Evolutionary conservation across 2,329 filamentous ascomycete genomes (phyloP), one percentile per base, ranked within the genome.

Genomic region (Sporothrix humicola): DNA sequence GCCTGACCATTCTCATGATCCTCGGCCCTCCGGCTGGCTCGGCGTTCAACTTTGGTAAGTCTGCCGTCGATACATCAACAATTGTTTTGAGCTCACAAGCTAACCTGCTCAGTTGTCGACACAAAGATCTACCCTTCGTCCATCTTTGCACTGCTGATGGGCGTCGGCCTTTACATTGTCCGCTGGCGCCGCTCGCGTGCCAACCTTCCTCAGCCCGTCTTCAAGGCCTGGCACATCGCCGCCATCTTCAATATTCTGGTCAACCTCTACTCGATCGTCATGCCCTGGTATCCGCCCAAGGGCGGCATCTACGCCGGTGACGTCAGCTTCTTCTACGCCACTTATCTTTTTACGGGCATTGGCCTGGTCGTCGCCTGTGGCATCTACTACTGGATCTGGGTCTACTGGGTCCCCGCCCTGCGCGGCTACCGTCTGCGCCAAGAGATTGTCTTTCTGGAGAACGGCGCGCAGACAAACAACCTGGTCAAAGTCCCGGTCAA

Each of bases 261-360:
- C 0, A 87, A 91, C 70, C 73, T 90, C 0, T 93, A 89, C 74
- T 82, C 92, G 61, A 81, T 93, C 1, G 84, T 90, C 17, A 92
- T 92, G 85, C 91, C 91, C 0, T 93, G 91, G 91, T 91, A 89
- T 76, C 91, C 91, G 1, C 92, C 91, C 0, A 83, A 84, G 0
- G 85, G 83, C 0, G 91, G 91, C 0, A 82, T 82, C 0, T 85
- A 87, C 48, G 88, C 86, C 0, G 91, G 90, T 0, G 88, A 91
- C 73, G 91, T 93, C 1, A 91, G 87, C 71, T 93, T 94, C 80
- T 93, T 89, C 88, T 94, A 93, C 76, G 91, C 85, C 0, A 93
- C 90, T 0, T 93, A 93, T 77, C 86, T 87, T 23, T 87, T 89
- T 0, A 86, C 89, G 0, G 90, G 91, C 0, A 85, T 93, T 73